Evolutionary conservation across 2,329 filamentous ascomycete species (phyloP).

Genomic region (Fusarium luffae): DNA sequence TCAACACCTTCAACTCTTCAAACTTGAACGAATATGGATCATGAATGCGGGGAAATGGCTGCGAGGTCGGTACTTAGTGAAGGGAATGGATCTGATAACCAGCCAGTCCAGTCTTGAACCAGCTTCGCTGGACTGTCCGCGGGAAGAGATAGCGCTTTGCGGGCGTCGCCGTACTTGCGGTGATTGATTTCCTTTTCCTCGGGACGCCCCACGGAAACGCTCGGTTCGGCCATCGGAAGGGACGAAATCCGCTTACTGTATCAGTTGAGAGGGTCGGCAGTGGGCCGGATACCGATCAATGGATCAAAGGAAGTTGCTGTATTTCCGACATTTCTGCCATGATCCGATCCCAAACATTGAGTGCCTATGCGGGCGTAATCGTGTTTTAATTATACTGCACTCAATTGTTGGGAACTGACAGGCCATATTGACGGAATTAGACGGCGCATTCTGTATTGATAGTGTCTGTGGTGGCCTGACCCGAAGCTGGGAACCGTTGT

Average conservation of each 20-base stretch:
- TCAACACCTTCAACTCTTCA: neutral
- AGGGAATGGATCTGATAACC: constrained; percentile 10
- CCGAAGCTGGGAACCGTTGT: neutral
- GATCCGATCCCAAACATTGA: neutral
- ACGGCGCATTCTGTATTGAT: constrained; percentile 1
- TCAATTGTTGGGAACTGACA: constrained; percentile 25
- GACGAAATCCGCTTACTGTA: constrained; percentile 22
- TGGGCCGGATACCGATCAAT: constrained; percentile 1
- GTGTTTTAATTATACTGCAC: neutral
- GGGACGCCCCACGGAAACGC: constrained; percentile 38
- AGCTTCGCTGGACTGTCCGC: neutral
- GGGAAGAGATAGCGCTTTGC: constrained; percentile 6
- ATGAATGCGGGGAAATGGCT: constrained; percentile 23
- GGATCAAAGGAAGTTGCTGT: constrained; percentile 7
- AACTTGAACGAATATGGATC: neutral
- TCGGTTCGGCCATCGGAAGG: constrained; percentile 43
- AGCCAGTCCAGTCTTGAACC: neutral
- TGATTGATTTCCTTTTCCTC: constrained; percentile 24
- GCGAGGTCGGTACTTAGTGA: neutral
- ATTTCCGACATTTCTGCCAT: neutral
- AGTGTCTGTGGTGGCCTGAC: constrained; percentile 28
- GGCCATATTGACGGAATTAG: constrained; percentile 31
- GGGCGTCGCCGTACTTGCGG: constrained; percentile 5
- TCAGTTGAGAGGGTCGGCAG: constrained; percentile 1
- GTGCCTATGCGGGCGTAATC: neutral